Conservation (phyloP, 768 basidiomycete species). For the Mycena rosella region DNA sequence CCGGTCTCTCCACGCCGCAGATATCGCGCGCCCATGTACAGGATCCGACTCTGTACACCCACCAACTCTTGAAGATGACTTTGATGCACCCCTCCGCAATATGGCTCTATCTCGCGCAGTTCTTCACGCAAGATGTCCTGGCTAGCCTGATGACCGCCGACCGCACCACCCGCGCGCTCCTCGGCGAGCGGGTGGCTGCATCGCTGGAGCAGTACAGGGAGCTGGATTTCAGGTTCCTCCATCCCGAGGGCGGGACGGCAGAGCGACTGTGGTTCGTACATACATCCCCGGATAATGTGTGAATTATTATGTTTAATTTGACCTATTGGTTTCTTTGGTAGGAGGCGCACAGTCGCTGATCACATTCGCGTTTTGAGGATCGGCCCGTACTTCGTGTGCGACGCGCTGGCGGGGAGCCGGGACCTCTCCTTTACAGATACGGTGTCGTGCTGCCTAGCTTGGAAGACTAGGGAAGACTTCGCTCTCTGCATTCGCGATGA, state of each 20-base stretch:
- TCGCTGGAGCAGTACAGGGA: constrained; percentile 19
- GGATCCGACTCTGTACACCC: neutral
- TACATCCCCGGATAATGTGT: too few relatives aligned
- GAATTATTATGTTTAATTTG: too few relatives aligned
- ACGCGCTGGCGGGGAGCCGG: constrained; percentile 22
- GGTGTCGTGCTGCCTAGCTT: constrained; percentile 4
- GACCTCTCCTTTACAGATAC: neutral
- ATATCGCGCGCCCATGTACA: neutral
- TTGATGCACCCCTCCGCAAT: constrained; percentile 24
- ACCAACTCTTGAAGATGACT: constrained; percentile 20
- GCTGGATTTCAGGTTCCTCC: constrained; percentile 23
- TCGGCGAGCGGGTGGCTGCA: constrained; percentile 2
- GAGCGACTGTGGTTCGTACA: constrained; percentile 23
- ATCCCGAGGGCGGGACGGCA: constrained; percentile 22
- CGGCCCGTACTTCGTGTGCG: constrained; percentile 30
- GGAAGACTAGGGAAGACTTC: constrained; percentile 23
- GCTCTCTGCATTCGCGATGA: constrained; percentile 25
- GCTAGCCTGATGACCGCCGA: constrained; percentile 6
- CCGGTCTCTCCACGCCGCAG: constrained; percentile 2
- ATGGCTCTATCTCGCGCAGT: constrained; percentile 29
- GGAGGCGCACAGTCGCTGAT: constrained; percentile 16
- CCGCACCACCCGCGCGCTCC: neutral
- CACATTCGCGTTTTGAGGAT: constrained; percentile 24
- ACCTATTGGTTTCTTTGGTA: too few relatives aligned
- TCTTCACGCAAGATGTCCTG: constrained; percentile 22